Evolutionary conservation across 495 filamentous ascomycete genomes (phyloP), one percentile per base, ranked within the genome.

Genomic region (Cenococcum geophilum): DNA sequence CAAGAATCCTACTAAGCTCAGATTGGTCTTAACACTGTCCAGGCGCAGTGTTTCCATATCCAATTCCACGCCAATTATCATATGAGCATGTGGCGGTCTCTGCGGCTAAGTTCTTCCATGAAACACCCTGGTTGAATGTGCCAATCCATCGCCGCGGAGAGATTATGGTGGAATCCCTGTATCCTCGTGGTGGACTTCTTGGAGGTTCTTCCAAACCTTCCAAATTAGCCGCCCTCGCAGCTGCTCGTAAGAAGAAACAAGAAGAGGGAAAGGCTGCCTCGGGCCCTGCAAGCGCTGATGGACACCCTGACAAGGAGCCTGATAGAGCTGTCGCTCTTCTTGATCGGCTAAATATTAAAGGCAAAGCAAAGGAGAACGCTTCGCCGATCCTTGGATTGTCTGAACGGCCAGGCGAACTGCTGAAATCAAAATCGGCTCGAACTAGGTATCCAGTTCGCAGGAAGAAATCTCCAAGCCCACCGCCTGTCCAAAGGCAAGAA

Each of bases 221-320:
- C 11, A 98, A 97, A 70, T 78, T 97, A 32, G 91, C 93, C 61
- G 86, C 86, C 45, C 77, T 97, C 20, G 92, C 92, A 60, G 91
- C 89, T n/a, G 85, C 87, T 21, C 83, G 91, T 53, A 87, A 86
- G 71, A 95, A 92, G 75, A 91, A 90, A 73, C 85, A 87, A 51
- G 87, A 89, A 42, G 85, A 86, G 10, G 85, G 86, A 69, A 76
- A 76, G 52, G 60, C 70, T 10, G 65, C 70, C 22, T 57, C 72
- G 10, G 22, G 59, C 55, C 10, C 22, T 62, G n/a, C 40, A 36
- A 16, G 20, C 37, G 16, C 55, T 61, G 35, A 34, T 59, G 6
- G 65, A 62, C 12, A 64, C 62, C 48, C 64, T 57, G 40, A 32
- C 27, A 32, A 32, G 27, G 27, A 32, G 27, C 27, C 66, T 57